These are phyloP conservation scores for Metschnikowia vanudenii DNA, from an alignment of 805 yeast genomes.

Conservation along the genomic window DNA sequence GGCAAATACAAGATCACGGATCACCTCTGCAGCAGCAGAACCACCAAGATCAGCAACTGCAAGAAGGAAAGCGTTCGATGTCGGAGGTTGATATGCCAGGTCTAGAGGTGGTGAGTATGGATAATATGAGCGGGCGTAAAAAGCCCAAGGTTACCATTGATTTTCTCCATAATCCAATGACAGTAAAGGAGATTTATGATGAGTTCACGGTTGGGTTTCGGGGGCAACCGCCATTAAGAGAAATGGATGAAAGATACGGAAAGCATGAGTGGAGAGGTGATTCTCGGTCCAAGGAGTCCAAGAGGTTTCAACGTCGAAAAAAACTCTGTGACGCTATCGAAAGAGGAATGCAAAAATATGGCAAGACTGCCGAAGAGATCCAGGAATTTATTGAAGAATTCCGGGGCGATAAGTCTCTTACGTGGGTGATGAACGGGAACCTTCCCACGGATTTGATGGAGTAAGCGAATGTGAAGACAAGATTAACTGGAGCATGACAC, in stretches of 20 bases:
- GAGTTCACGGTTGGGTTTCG: constrained; percentile 45
- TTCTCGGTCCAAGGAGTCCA: constrained; percentile 43
- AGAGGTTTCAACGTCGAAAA: constrained; percentile 43
- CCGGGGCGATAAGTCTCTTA: constrained; percentile 41
- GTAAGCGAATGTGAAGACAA: neutral
- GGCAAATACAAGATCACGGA: constrained; percentile 7
- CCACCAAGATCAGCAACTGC: constrained; percentile 6
- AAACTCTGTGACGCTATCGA: constrained; percentile 45
- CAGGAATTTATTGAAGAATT: constrained; percentile 41
- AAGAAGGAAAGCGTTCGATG: constrained; percentile 8
- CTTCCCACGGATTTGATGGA: constrained; percentile 34
- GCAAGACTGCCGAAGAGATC: constrained; percentile 40
- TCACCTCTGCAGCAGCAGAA: constrained; percentile 1
- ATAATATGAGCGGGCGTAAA: constrained; percentile 24
- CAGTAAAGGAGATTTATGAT: constrained; percentile 44
- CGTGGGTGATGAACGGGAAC: constrained; percentile 50
- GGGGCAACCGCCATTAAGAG: constrained; percentile 43
- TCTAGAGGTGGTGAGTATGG: constrained; percentile 19
- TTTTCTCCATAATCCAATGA: constrained; percentile 44
- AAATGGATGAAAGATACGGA: constrained; percentile 43
- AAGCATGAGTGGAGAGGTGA: constrained; percentile 48
- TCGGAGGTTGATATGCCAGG: constrained; percentile 18
- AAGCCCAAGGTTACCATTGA: constrained; percentile 39
- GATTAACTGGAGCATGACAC: too few species aligned
- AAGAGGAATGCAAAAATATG: constrained; percentile 40